These are phyloP conservation scores for Vitis amurensis DNA, from an alignment of 164 flowering plant species.

Conservation along the genomic window DNA sequence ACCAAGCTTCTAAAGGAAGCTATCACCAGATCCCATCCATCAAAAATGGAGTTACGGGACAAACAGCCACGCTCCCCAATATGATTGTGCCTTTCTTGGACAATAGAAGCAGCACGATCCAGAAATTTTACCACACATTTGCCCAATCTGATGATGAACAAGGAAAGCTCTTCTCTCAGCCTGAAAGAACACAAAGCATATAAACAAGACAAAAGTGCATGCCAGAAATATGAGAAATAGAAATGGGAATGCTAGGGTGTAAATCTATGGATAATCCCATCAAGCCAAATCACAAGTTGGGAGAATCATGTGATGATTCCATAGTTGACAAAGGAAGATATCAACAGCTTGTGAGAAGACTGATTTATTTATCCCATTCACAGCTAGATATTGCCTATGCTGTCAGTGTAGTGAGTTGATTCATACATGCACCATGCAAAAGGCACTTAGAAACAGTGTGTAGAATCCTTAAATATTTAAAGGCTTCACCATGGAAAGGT, in stretches of 20 bases:
- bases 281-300: too few relatives aligned
- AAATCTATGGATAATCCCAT: too few relatives aligned
- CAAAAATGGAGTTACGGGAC: slow-evolving; percentile 32
- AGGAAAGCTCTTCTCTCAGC: slow-evolving; percentile 42
- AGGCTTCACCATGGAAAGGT: too few relatives aligned
- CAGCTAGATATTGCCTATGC: too few relatives aligned
- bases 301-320: too few relatives aligned
- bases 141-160: slow-evolving; percentile 44
- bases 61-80: slow-evolving; percentile 30
- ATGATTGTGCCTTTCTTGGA: slow-evolving; percentile 41
- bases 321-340: background rate
- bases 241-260: too few relatives aligned
- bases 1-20: slow-evolving; percentile 52
- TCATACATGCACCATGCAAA: too few relatives aligned
- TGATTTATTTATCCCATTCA: too few relatives aligned
- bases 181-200: slow-evolving; percentile 36
- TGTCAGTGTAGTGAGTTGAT: too few relatives aligned
- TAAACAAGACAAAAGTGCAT: background rate
- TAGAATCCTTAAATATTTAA: too few relatives aligned
- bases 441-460: too few relatives aligned
- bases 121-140: slow-evolving; percentile 42
- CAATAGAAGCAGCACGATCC: slow-evolving; percentile 40
- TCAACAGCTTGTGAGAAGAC: background rate
- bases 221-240: too few relatives aligned
- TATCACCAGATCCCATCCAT: slow-evolving; percentile 28